These are phyloP conservation scores for Viola odorata DNA, from an alignment of 345 rosid species.

Conservation along the genomic window DNA sequence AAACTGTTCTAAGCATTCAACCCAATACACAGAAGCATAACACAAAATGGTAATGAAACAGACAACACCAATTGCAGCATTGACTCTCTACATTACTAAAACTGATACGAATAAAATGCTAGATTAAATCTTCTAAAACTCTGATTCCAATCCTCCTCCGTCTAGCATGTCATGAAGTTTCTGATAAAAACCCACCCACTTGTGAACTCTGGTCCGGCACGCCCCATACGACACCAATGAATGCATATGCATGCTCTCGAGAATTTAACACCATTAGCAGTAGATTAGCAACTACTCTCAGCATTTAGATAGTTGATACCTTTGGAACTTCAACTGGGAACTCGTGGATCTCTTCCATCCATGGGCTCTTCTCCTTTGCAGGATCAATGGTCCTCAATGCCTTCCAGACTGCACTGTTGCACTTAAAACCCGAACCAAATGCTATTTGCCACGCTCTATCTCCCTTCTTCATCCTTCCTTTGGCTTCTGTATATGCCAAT, in stretches of 20 bases:
- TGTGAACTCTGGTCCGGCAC: too few relatives aligned
- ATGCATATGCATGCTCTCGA: constrained; percentile 9
- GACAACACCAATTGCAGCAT: too few relatives aligned
- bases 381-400: constrained; percentile 21
- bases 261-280: background rate
- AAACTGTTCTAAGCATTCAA: too few relatives aligned
- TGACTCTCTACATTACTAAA: too few relatives aligned
- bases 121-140: too few relatives aligned
- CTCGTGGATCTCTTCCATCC: constrained; percentile 24
- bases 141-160: background rate
- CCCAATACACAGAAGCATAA: too few relatives aligned
- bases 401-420: constrained; percentile 65
- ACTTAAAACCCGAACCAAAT: constrained; percentile 73
- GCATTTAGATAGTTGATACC: constrained; percentile 33
- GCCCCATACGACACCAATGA: constrained; percentile 4
- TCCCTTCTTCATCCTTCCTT: constrained; percentile 61
- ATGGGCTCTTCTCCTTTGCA: constrained; percentile 24
- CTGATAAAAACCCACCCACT: too few relatives aligned
- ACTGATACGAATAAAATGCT: background rate
- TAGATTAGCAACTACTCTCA: background rate
- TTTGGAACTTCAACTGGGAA: constrained; percentile 42
- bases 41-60: too few relatives aligned
- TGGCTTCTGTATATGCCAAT: constrained; percentile 59
- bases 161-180: background rate
- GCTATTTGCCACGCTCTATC: constrained; percentile 67